phyloP scores from a whole-genome alignment of 768 basidiomycete genomes.

The Dioszegia crocea region DNA sequence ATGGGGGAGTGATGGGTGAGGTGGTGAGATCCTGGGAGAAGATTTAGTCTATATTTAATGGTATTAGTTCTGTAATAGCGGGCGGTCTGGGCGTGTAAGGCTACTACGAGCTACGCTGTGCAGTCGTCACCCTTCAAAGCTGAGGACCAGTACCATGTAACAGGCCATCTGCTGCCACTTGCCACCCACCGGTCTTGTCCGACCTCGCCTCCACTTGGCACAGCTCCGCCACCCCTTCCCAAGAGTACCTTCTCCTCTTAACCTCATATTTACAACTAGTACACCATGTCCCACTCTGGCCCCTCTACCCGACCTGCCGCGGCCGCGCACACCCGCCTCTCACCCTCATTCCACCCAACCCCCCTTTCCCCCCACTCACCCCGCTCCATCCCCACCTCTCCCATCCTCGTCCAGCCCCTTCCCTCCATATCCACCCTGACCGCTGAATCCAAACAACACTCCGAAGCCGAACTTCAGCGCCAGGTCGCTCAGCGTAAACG shows the following conservation, averaged over 20 bases:
- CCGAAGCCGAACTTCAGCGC: slow-evolving; percentile 37
- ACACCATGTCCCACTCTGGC: neutral
- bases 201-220: neutral
- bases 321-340: neutral
- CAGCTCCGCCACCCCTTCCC: neutral
- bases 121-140: no score
- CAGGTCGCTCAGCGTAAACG: slow-evolving; percentile 30
- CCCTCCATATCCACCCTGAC: slow-evolving; percentile 25
- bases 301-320: neutral
- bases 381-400: slow-evolving; percentile 22
- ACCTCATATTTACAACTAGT: neutral
- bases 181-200: neutral
- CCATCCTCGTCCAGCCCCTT: slow-evolving; percentile 36
- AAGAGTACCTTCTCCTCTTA: neutral
- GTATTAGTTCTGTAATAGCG: no score
- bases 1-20: no score
- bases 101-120: no score
- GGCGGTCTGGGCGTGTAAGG: no score
- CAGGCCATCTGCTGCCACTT: no score
- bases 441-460: slow-evolving; percentile 28
- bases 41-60: no score
- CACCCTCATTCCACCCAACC: neutral
- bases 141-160: no score
- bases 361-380: slow-evolving; percentile 3
- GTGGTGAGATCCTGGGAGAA: no score